These are phyloP conservation scores for Beauveria sp. DNA, from an alignment of 2,329 filamentous ascomycete genomes.

Conservation along the genomic window DNA sequence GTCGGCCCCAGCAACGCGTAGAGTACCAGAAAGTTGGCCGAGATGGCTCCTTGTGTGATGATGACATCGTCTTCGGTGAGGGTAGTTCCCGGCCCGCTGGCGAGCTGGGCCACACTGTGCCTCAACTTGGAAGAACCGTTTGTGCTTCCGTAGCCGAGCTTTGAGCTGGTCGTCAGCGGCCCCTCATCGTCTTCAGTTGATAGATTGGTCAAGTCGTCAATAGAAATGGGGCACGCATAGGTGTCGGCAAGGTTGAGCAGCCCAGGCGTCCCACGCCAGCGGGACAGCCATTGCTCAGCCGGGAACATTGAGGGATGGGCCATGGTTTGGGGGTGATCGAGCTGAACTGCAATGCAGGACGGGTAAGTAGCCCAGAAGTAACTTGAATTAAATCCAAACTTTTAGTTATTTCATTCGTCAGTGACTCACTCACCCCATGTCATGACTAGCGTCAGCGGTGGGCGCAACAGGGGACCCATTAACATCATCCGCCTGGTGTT, in stretches of 20 bases:
- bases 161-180: slow-evolving; percentile 41
- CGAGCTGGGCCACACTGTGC: slow-evolving; percentile 55
- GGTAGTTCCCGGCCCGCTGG: slow-evolving; percentile 48
- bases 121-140: slow-evolving; percentile 58
- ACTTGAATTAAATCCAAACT: too few species aligned
- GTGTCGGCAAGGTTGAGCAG: slow-evolving; percentile 71
- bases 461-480: too few species aligned
- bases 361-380: too few species aligned
- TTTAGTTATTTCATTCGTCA: too few species aligned
- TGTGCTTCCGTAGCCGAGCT: slow-evolving; percentile 68
- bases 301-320: slow-evolving; percentile 38
- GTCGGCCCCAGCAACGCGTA: slow-evolving; percentile 64
- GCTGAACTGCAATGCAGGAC: too few species aligned
- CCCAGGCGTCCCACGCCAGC: slow-evolving; percentile 46
- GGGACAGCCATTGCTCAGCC: slow-evolving; percentile 66
- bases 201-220: slow-evolving; percentile 56
- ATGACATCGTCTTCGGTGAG: slow-evolving; percentile 54
- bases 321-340: slow-evolving; percentile 14
- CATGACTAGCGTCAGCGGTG: too few species aligned
- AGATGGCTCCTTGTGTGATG: slow-evolving; percentile 72
- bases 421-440: too few species aligned
- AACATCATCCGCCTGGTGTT: too few species aligned
- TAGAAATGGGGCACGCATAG: slow-evolving; percentile 65
- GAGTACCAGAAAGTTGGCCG: slow-evolving; percentile 74
- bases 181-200: slow-evolving; percentile 42